Evolutionary conservation across 345 rosid genomes (phyloP).

Genomic region (Limnanthes douglasii): DNA sequence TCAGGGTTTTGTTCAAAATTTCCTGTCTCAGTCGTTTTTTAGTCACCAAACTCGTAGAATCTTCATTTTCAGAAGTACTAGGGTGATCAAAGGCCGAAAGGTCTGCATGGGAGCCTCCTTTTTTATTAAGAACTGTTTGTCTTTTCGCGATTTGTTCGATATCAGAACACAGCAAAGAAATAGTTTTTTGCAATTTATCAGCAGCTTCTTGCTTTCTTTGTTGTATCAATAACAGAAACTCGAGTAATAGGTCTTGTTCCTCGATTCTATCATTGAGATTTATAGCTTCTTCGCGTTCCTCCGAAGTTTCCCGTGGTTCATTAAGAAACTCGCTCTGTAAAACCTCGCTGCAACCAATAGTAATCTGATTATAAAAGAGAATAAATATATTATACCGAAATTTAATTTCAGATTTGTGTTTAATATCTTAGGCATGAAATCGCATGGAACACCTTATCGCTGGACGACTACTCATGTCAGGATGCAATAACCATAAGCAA

Average conservation of each 20-base stretch:
- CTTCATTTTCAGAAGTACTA: conserved; percentile 22
- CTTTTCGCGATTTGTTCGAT: conserved; percentile 64
- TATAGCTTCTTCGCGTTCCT: conserved; percentile 81
- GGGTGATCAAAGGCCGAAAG: conserved; percentile 26
- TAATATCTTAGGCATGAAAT: too few relatives aligned
- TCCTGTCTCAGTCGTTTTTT: conserved; percentile 53
- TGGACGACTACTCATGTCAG: conserved; percentile 79
- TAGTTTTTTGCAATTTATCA: conserved; percentile 46
- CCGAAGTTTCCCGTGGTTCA: conserved; percentile 57
- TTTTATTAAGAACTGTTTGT: conserved; percentile 38
- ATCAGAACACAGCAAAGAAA: conserved; percentile 63
- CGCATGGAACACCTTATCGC: conserved; percentile 36
- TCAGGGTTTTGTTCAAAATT: conserved; percentile 15
- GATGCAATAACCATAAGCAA: conserved; percentile 89
- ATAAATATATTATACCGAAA: too few relatives aligned
- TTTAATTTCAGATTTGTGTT: too few relatives aligned
- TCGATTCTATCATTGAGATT: conserved; percentile 64
- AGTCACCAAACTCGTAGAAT: conserved; percentile 40
- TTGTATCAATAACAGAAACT: conserved; percentile 62
- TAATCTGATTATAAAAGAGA: too few relatives aligned
- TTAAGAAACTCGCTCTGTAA: conserved; percentile 69
- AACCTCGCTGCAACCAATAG: conserved; percentile 84
- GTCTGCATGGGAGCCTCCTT: conserved; percentile 23
- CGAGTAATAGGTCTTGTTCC: conserved; percentile 78
- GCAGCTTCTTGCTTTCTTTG: conserved; percentile 73